Percentiles rank a stretch among this genome's conserved stretches.
These are phyloP conservation scores for Rhodotorula sp. DNA, from an alignment of 1,284 basidiomycete genomes.

Conservation along the genomic window DNA sequence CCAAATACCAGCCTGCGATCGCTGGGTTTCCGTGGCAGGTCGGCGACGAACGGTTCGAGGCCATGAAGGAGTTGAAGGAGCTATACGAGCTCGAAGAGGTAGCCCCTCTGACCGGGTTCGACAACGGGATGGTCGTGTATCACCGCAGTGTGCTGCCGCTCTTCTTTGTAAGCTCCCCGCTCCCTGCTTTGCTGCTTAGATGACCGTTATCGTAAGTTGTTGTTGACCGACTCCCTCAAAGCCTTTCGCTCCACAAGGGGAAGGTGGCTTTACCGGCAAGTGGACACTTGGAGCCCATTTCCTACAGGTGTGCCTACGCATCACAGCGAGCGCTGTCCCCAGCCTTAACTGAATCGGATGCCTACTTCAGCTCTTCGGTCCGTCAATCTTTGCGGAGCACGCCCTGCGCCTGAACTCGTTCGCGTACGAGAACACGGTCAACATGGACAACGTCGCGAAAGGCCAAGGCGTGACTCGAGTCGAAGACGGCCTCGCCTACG, in stretches of 20 bases:
- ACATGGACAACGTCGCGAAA: conserved; percentile 17
- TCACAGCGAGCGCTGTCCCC: background rate
- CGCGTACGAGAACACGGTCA: conserved; percentile 16
- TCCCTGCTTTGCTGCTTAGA: too few species aligned
- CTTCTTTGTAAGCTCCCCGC: background rate
- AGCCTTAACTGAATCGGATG: too few species aligned
- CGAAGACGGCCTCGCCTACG: conserved; percentile 14
- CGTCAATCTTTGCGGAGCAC: conserved; percentile 12
- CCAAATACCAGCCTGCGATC: conserved; percentile 5
- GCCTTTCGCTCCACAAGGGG: conserved; percentile 1
- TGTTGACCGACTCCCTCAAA: background rate
- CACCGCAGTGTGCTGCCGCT: conserved; percentile 2
- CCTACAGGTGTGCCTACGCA: background rate
- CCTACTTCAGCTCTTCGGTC: conserved; percentile 13
- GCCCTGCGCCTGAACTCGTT: conserved; percentile 14
- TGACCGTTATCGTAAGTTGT: too few species aligned
- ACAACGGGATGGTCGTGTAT: conserved; percentile 5
- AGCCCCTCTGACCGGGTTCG: conserved; percentile 1
- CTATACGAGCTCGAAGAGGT: background rate
- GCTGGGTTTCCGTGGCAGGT: conserved; percentile 20
- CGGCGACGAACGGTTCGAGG: conserved; percentile 17
- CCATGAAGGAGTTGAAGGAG: conserved; percentile 2
- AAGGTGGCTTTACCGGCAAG: conserved; percentile 6
- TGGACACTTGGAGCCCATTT: conserved; percentile 8
- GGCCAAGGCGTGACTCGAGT: conserved; percentile 3